Evolutionary conservation across 768 basidiomycete genomes (phyloP), one percentile per base, ranked within the genome.

Genomic region (Pleurotus tuber-regium): DNA sequence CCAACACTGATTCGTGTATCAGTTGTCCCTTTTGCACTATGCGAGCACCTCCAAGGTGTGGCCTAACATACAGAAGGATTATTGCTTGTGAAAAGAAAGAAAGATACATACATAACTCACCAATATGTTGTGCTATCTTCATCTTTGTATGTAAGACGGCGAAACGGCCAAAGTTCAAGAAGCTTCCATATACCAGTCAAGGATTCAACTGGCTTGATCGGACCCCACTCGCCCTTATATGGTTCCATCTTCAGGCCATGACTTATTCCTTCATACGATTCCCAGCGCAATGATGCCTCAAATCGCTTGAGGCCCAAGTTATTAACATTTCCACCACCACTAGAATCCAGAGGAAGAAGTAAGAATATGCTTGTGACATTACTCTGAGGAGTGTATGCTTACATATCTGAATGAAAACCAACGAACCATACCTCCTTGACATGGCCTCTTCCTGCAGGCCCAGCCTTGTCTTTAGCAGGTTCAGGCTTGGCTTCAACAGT

Each of bases 351-450:
- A n/a, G 31, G 31, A n/a, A 39, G n/a, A 19, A 23, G 35, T 38
- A 21, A 9, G 36, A 0, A 31, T 42, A 10, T 23, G 18, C 21
- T 29, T 10, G 16, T 6, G 43, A 43, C 25, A 26, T 51, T 11
- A 6, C 19, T 10, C 8, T 11, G 8, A 10, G 21, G 26, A 38
- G 23, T 25, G 6, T 12, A 31, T n/a, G 33, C 66, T 49, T 49
- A 70, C 68, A 70, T 63, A 44, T 71, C 69, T 0, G 67, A 66
- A 39, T 66, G 65, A 14, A 50, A 57, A 2, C 64, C 64, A 2
- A 51, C 51, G 47, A 66, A 66, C 64, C 64, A 70, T 4, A 70
- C 69, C 43, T 71, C 69, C 38, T 67, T 63, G 7, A 61, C 55
- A 2, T 63, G 30, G 14, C 51, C 24, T 4, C n/a, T n/a, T n/a